phyloP scores from a whole-genome alignment of 1,139 yeast species.

The Petasospora fabianii region DNA sequence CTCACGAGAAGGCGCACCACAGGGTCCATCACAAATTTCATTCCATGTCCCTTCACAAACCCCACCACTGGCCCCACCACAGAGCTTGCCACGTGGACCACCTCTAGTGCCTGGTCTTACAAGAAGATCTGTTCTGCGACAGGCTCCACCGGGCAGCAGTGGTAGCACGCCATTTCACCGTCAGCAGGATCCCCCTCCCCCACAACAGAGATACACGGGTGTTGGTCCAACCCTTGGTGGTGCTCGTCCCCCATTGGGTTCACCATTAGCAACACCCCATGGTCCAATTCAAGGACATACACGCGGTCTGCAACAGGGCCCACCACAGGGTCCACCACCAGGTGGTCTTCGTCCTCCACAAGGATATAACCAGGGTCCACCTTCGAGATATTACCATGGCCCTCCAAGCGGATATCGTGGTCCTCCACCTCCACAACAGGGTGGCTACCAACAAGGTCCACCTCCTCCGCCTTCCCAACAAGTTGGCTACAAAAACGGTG shows the following conservation, averaged over 20 bases:
- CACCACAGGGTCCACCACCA: conserved; percentile 2
- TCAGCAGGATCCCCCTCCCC: too few relatives aligned
- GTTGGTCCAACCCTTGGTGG: too few relatives aligned
- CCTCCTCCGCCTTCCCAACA: conserved; percentile 6
- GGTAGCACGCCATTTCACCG: too few relatives aligned
- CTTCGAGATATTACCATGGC: conserved; percentile 3
- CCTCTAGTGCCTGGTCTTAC: too few relatives aligned
- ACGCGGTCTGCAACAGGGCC: conserved; percentile 1
- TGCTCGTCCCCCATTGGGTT: too few relatives aligned
- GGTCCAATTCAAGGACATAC: conserved; percentile 3
- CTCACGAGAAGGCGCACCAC: conserved; percentile 1
- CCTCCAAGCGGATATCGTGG: too few relatives aligned
- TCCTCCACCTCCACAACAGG: conserved; percentile 5
- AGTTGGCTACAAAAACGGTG: conserved; percentile 2
- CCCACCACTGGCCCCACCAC: background rate
- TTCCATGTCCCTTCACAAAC: too few relatives aligned
- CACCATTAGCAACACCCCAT: conserved; percentile 3
- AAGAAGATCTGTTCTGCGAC: too few relatives aligned
- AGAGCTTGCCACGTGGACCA: background rate
- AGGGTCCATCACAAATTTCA: background rate
- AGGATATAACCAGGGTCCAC: conserved; percentile 1
- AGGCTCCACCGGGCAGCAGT: too few relatives aligned
- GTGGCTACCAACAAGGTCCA: conserved; percentile 4
- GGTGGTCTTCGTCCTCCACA: conserved; percentile 11
- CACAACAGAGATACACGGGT: too few relatives aligned